Base-by-base conservation (phyloP, 352 stramenopile genomes). In the Phytophthora syringae region DNA sequence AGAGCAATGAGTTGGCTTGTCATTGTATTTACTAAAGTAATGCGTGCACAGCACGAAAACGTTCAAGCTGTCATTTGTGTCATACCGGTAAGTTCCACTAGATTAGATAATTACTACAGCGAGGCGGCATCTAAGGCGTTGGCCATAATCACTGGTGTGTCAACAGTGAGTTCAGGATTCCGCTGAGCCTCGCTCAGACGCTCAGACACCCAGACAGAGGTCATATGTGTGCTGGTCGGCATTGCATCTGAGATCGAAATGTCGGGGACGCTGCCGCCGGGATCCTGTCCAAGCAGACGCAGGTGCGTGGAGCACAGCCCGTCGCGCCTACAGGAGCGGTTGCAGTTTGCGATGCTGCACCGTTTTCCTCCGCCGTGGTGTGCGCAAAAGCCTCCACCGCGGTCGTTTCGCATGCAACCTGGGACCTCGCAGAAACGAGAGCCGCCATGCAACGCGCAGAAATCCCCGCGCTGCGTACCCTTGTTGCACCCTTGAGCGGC, bases 361-460 rank as follows among this genome's bases (percentile, higher is more conserved):
- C 89, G 86, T 70, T 92, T 94, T 53, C 89, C 89, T 24, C 89
- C 89, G 18, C 89, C 89, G 60, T 97, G 89, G 16, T 77, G 89
- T 16, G 86, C 74, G 28, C 71, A 80, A 16, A 82, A 45, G 20
- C 89, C 89, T 74, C 87, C 84, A 45, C 88, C 88, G 52, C 88
- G 88, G 67, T 95, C 87, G 67, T 95, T 94, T 39, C 84, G 82
- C 72, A 86, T 93, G 79, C 89, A 96, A 52, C 82, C 84, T 32
- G 72, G 58, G 5, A 93, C 76, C 68, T 92, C 86, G 68, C 89
- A 97, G 51, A 93, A 67, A 32, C 89, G 88, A 21, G 84, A 93
- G 30, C 89, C 89, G 49, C 89, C 89, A 71, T 96, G 89, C 20
- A 91, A 72, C 13, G 88, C 89, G 45, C 89, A 97, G 67, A 88